Percentiles rank a stretch among this genome's conserved stretches.
Evolutionary conservation across 2,329 filamentous ascomycete species (phyloP).

Genomic region (Hypoxylon sp.): DNA sequence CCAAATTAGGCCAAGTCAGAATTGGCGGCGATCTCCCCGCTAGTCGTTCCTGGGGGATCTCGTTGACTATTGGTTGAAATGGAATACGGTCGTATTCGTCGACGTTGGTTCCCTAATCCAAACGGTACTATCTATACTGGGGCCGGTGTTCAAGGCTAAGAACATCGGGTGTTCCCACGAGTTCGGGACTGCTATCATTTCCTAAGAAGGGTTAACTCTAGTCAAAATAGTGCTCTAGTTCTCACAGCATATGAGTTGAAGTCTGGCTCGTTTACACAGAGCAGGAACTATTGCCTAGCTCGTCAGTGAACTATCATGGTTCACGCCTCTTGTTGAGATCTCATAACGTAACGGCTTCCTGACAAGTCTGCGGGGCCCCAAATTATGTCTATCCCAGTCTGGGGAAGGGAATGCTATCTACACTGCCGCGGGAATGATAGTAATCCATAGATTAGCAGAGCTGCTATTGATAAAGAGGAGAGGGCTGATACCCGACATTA

Average conservation of each 20-base stretch:
- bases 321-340: conserved; percentile 18
- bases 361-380: conserved; percentile 25
- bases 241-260: background rate
- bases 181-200: conserved; percentile 34
- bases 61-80: conserved; percentile 20
- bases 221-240: conserved; percentile 4
- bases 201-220: conserved; percentile 18
- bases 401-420: conserved; percentile 25
- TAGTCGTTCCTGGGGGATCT: background rate
- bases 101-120: conserved; percentile 7
- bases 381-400: conserved; percentile 36
- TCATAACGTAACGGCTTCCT: conserved; percentile 29
- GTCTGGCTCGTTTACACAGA: conserved; percentile 6
- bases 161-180: conserved; percentile 4
- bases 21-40: conserved; percentile 19
- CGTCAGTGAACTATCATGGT: background rate
- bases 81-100: conserved; percentile 19
- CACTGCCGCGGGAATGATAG: background rate
- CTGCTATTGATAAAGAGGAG: conserved; percentile 27
- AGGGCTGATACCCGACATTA: conserved; percentile 16
- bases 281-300: background rate
- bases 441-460: conserved; percentile 35
- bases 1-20: conserved; percentile 26
- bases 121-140: conserved; percentile 9
- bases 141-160: conserved; percentile 5